Evolutionary conservation across 2,329 filamentous ascomycete genomes (phyloP).

Genomic region (Aspergillus calidoustus): DNA sequence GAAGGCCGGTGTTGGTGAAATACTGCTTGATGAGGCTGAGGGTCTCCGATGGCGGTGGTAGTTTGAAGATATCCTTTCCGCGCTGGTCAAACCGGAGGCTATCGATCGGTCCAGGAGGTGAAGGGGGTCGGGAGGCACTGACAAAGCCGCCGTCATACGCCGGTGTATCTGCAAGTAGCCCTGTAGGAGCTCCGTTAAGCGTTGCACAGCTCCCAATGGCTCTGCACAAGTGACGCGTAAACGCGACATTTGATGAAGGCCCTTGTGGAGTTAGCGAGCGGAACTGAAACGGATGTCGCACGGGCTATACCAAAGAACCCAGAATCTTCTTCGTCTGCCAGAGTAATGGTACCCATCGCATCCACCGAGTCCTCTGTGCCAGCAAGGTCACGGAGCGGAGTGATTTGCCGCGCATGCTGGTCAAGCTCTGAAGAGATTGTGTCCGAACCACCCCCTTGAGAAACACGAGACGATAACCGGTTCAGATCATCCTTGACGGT

Average conservation of each 20-base stretch:
- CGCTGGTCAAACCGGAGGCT: background rate
- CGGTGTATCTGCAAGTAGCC: conserved; percentile 1
- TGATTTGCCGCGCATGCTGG: background rate
- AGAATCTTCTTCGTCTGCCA: conserved; percentile 43
- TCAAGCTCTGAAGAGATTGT: no score
- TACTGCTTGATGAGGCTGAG: conserved; percentile 26
- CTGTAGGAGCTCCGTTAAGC: conserved; percentile 10
- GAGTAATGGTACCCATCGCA: conserved; percentile 42
- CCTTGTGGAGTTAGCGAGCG: conserved; percentile 11
- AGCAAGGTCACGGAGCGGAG: conserved; percentile 20
- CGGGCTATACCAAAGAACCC: conserved; percentile 40
- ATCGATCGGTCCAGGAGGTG: conserved; percentile 3
- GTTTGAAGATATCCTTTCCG: conserved; percentile 20
- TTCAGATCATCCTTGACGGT: conserved; percentile 10
- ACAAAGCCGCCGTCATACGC: conserved; percentile 24
- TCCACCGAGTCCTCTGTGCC: conserved; percentile 34
- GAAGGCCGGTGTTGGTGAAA: conserved; percentile 33
- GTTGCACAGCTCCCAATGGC: conserved; percentile 10
- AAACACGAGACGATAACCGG: background rate
- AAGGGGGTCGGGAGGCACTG: conserved; percentile 26
- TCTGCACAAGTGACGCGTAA: conserved; percentile 28
- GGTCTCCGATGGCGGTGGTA: conserved; percentile 22
- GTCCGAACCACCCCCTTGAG: background rate
- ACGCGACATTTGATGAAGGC: conserved; percentile 33
- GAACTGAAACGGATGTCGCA: background rate